Conservation (phyloP, 352 stramenopile species). For the Phytophthora aleatoria region DNA sequence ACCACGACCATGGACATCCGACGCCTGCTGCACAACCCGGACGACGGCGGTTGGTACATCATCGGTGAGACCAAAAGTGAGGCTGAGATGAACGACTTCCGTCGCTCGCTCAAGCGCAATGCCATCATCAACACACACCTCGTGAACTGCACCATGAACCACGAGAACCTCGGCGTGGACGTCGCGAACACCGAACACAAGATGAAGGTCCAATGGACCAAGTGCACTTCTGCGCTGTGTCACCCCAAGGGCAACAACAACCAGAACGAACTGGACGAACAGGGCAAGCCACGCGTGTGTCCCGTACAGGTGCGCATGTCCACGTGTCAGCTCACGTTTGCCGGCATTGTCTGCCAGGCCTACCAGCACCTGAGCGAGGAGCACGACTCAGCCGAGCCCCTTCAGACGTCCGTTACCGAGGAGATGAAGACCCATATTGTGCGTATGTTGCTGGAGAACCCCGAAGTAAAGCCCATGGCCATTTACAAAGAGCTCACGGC, state of each 20-base stretch:
- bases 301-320: slow-evolving; percentile 84
- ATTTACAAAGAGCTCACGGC: slow-evolving; percentile 74
- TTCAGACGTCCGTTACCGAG: slow-evolving; percentile 75
- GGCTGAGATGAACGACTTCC: slow-evolving; percentile 76
- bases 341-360: slow-evolving; percentile 72
- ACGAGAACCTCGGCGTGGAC: slow-evolving; percentile 53
- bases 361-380: slow-evolving; percentile 81
- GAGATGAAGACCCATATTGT: slow-evolving; percentile 80
- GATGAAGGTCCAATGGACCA: slow-evolving; percentile 88
- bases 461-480: slow-evolving; percentile 75
- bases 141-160: slow-evolving; percentile 84
- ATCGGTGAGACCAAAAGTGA: slow-evolving; percentile 79
- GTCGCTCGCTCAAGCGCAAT: slow-evolving; percentile 78
- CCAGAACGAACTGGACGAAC: slow-evolving; percentile 31
- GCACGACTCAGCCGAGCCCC: slow-evolving; percentile 71
- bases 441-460: slow-evolving; percentile 64
- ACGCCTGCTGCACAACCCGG: slow-evolving; percentile 75
- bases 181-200: slow-evolving; percentile 64
- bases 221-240: slow-evolving; percentile 80
- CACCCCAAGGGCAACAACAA: slow-evolving; percentile 64
- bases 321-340: slow-evolving; percentile 78
- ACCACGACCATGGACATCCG: slow-evolving; percentile 64
- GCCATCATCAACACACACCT: slow-evolving; percentile 87
- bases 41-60: slow-evolving; percentile 79
- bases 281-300: slow-evolving; percentile 47